Evolutionary conservation across 768 basidiomycete genomes (phyloP).

Genomic region (Rhodotorula graminis): DNA sequence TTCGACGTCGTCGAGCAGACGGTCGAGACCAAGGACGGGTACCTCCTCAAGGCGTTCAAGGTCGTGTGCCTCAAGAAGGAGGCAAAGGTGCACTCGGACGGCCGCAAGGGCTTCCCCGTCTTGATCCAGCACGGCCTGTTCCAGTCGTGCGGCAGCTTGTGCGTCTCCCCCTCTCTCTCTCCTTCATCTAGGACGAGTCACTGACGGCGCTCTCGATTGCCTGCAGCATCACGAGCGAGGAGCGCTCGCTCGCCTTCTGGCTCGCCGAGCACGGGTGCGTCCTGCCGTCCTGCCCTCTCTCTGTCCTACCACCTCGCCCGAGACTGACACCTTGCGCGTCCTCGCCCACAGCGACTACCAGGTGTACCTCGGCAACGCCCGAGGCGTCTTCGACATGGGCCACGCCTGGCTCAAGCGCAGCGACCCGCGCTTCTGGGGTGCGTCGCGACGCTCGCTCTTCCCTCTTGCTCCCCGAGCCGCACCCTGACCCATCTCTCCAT

Average conservation of each 20-base stretch:
- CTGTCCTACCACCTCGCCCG: too few species aligned
- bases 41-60: conserved; percentile 48
- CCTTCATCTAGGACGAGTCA: too few species aligned
- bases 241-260: conserved; percentile 55
- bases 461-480: background rate
- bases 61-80: conserved; percentile 39
- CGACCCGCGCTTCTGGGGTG: conserved; percentile 55
- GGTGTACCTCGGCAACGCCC: conserved; percentile 50
- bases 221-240: conserved; percentile 51
- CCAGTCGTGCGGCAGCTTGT: conserved; percentile 53
- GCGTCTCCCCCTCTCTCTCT: background rate
- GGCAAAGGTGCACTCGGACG: conserved; percentile 31
- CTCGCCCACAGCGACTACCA: conserved; percentile 47
- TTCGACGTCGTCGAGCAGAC: conserved; percentile 52
- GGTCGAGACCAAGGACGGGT: conserved; percentile 54
- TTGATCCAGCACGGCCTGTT: conserved; percentile 54
- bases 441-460: conserved; percentile 20
- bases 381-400: conserved; percentile 55
- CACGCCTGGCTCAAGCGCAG: conserved; percentile 48
- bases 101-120: conserved; percentile 50
- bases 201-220: background rate
- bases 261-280: conserved; percentile 50
- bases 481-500: background rate
- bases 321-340: background rate
- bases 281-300: too few species aligned